Evolutionary conservation across 2,329 filamentous ascomycete species (phyloP), one percentile per base, ranked within the genome.

Genomic region (Aspergillus fumigatiaffinis): DNA sequence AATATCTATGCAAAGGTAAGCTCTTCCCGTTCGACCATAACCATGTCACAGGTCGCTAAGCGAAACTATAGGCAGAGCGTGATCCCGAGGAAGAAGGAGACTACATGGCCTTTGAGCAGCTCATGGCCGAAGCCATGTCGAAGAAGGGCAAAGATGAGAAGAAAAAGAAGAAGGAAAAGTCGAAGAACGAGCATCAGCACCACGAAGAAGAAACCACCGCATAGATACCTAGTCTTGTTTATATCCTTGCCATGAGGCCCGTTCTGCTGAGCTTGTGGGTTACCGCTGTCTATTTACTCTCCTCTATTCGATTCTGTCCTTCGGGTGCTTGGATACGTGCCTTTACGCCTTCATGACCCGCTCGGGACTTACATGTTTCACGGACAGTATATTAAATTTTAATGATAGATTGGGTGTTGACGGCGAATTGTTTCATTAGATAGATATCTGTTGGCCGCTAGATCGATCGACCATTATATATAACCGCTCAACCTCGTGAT

Each of bases 91-190:
- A 99, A 79, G 94, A 99, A 76, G 93, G 94, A 63, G 94, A 97
- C 69, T 97, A 96, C 77, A 95, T 99, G 85, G 92, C 93, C 17
- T 99, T 99, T 66, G 94, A 99, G 75, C 92, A 97, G 76, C 87
- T 99, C 55, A 96, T 99, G 75, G 92, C 94, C 52, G 94, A 99
- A 73, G 93, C 93, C 4, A 92, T 92, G 56, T 89, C 92, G 54
- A 97, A 97, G 84, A 96, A 97, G 77, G 91, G 94, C 64, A 83
- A 84, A 70, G 84, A 87, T 69, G 87, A 91, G 73, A 89, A 93
- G 68, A 85, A 90, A 56, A 88, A 91, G 72, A 56, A 82, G 60
- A 76, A 81, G 58, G 86, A 78, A 80, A 84, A 79, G 59, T 66
- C 73, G 38, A 78, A 76, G 67, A 64, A 69, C 42, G 61, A 63